phyloP scores from a whole-genome alignment of 139 green algal genomes.

The Picochlorum costavermella region DNA sequence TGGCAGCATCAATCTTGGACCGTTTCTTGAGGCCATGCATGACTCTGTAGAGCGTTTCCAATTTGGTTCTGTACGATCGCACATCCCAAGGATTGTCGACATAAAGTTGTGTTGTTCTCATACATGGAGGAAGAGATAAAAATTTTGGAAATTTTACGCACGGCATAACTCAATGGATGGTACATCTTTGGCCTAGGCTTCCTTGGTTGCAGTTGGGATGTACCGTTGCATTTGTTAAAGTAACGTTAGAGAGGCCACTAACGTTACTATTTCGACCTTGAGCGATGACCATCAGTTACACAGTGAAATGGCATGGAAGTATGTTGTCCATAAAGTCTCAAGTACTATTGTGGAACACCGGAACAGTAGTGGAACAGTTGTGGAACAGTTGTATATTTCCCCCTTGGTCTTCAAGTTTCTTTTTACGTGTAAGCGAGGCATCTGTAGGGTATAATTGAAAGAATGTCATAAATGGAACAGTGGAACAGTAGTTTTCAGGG shows the following conservation, averaged over 20 bases:
- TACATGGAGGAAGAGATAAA: conserved; percentile 1
- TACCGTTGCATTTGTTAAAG: conserved; percentile 1
- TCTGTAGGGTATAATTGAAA: conserved; percentile 5
- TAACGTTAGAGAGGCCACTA: conserved; percentile 2
- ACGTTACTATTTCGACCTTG: conserved; percentile 1
- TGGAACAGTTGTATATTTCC: conserved; percentile 2
- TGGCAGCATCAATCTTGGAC: too few relatives aligned
- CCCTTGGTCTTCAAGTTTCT: conserved; percentile 6
- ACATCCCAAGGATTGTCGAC: conserved; percentile 4
- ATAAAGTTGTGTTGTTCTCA: conserved; percentile 5
- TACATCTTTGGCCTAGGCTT: conserved; percentile 1
- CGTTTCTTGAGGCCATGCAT: too few relatives aligned
- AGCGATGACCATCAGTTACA: background rate
- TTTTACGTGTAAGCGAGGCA: conserved; percentile 7
- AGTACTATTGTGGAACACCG: conserved; percentile 6
- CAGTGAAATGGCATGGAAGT: background rate
- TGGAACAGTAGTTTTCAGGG: conserved; percentile 2
- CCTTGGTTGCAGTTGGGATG: conserved; percentile 3
- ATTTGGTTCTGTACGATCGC: conserved; percentile 2
- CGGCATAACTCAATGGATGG: background rate
- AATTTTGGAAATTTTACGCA: conserved; percentile 6
- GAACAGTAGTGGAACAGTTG: conserved; percentile 6
- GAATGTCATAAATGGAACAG: conserved; percentile 8
- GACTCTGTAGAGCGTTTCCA: too few relatives aligned
- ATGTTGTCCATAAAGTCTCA: conserved; percentile 1